A percentile compares a stretch with the other conserved stretches of the same genome.
These are phyloP conservation scores for Russula virescens DNA, from an alignment of 768 basidiomycete genomes.

Conservation along the genomic window DNA sequence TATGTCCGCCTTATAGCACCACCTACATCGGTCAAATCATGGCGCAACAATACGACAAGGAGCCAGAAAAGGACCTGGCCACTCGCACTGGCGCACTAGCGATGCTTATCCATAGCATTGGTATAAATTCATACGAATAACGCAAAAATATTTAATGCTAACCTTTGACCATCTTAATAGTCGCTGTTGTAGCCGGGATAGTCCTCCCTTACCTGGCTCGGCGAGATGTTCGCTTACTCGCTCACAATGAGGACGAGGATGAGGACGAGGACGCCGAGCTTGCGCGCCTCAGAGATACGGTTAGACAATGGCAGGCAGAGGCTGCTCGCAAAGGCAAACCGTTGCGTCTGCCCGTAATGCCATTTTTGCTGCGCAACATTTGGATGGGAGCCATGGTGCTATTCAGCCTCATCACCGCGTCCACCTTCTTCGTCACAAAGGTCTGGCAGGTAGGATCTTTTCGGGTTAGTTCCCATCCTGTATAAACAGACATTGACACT, in stretches of 20 bases:
- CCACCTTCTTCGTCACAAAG: conserved; percentile 81
- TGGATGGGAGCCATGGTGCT: conserved; percentile 86
- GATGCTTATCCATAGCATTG: conserved; percentile 84
- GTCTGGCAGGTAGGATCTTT: conserved; percentile 51
- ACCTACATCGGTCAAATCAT: conserved; percentile 94
- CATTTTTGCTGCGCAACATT: conserved; percentile 87
- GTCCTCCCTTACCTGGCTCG: conserved; percentile 75
- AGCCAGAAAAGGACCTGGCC: conserved; percentile 79
- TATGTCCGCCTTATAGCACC: conserved; percentile 45
- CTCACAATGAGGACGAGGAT: conserved; percentile 60
- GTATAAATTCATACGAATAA: conserved; percentile 41
- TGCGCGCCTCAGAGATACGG: conserved; percentile 59
- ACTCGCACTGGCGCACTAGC: conserved; percentile 84
- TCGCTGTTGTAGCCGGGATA: conserved; percentile 79
- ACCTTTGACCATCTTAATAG: conserved; percentile 36
- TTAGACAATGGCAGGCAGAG: conserved; percentile 80
- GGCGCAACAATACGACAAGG: conserved; percentile 66
- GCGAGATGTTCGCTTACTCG: conserved; percentile 76
- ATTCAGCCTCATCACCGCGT: conserved; percentile 72
- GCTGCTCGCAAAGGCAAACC: conserved; percentile 70
- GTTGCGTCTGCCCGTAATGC: conserved; percentile 77
- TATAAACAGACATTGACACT: neutral
- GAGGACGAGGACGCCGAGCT: conserved; percentile 77
- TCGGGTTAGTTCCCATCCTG: neutral
- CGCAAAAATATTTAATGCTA: conserved; percentile 2